These are phyloP conservation scores for Phaeoacremonium minimum DNA, from an alignment of 2,329 filamentous ascomycete species.

Conservation along the genomic window DNA sequence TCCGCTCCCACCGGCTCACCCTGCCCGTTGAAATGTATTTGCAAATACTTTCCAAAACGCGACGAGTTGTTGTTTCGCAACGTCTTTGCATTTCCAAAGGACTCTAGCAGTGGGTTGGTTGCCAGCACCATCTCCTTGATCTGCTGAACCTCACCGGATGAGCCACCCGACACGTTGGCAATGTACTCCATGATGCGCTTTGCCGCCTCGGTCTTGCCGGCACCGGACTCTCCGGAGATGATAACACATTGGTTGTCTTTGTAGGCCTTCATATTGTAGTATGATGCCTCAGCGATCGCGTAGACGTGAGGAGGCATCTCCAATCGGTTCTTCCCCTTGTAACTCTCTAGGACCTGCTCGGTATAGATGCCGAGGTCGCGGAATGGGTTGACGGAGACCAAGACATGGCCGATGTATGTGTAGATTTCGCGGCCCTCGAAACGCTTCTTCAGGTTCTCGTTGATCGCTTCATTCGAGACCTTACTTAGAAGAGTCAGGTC, in stretches of 20 bases:
- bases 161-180: conserved; percentile 87
- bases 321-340: conserved; percentile 93
- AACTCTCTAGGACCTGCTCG: conserved; percentile 86
- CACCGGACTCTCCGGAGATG: conserved; percentile 96
- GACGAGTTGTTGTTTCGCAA: conserved; percentile 98
- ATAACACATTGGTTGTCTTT: conserved; percentile 99
- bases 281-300: conserved; percentile 89
- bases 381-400: conserved; percentile 98
- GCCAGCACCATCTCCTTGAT: conserved; percentile 99
- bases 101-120: conserved; percentile 94
- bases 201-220: conserved; percentile 96
- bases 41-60: conserved; percentile 95
- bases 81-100: conserved; percentile 97
- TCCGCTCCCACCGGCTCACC: conserved; percentile 94
- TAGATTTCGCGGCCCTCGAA: conserved; percentile 98
- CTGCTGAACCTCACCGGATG: conserved; percentile 82
- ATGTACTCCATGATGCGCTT: conserved; percentile 99
- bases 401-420: conserved; percentile 98
- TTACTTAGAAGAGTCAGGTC: conserved; percentile 97
- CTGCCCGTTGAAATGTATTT: conserved; percentile 89
- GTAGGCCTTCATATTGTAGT: conserved; percentile 99
- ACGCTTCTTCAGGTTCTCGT: conserved; percentile 96
- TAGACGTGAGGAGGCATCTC: conserved; percentile 96
- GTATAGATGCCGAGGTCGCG: conserved; percentile 97
- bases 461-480: conserved; percentile 98